Evolutionary conservation across 768 basidiomycete genomes (phyloP), one percentile per base, ranked within the genome.

Genomic region (Lactifluus volemus): DNA sequence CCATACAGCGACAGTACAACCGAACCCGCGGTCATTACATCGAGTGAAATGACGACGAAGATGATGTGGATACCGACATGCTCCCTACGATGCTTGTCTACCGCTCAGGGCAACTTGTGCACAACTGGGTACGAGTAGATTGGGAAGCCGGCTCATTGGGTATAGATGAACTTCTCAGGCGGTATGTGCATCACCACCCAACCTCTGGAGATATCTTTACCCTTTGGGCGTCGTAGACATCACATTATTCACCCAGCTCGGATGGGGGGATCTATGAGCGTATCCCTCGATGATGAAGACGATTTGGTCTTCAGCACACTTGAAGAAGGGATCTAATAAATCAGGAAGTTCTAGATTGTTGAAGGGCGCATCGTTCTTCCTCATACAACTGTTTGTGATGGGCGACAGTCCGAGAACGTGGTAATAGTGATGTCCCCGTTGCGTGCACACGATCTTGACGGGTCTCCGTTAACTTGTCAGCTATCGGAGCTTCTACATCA

Each of bases 41-140:
- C 25, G 2, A 49, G 38, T 11, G 65, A 56, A 71, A 72, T 7
- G 74, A 74, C 1, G 78, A 80, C 12, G 85, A 88, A 5, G 84
- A 82, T 53, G 73, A 83, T 32, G 84, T 90, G 45, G 89, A 91
- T 67, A 79, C 84, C 4, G 89, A 91, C 69, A 82, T 91, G 78
- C 77, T 91, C 30, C 89, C 89, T 0, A 90, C 89, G 1, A 70
- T 90, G 68, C 78, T 90, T 12, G 86, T 88, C 4, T 92, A 92
- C 67, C 85, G 84, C 17, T 84, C 81, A 59, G 89, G 90, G 17
- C 83, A 89, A 63, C 81, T 92, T n/a, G 82, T 90, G n/a, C 81
- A 89, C 67, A 89, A 88, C 52, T 92, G 90, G 90, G 86, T 92
- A 9, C 78, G 90, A 29, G 89, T 92, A 4, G 89, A 92, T 70